Base-by-base conservation (phyloP, 2,329 filamentous ascomycete species). In the Arthrobotrys entomopaga region DNA sequence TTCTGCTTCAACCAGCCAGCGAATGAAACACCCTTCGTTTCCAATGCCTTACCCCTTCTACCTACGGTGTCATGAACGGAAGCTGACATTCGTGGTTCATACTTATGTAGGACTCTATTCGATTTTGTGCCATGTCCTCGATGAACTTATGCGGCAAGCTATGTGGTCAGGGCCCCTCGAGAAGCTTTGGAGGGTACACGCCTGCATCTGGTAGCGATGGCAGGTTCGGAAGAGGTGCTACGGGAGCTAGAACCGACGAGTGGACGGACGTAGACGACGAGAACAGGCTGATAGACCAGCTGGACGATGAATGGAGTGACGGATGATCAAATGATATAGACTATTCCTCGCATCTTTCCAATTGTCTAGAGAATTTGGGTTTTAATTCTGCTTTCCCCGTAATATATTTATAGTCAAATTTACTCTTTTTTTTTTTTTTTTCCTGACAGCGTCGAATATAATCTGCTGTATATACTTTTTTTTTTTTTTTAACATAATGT, bases 241-340 rank as follows among this genome's bases (percentile, higher is more conserved):
- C 46, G 6, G 57, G 46, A 15, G 56, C 24, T 20, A 52, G 63
- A 19, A 11, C 46, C 11, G 59, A 61, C 26, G 71, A 61, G 52
- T 75, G 71, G 71, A 42, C 65, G 15, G 71, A 75, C 42, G 65
- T 64, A 3, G 65, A 75, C 16, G 71, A 75, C 26, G 71, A 75
- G 49, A 75, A 75, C 16, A 58, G 71, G 24, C 53, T 74, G 29
- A 75, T 75, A 70, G 71, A 75, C 34, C 71, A 75, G 46, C 34
- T 75, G 13, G 71, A 75, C 13, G 29, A 75, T 20, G 71, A 75
- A 15, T 75, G 71, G 71, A 69, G 65, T n/a, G 71, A 75, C 42
- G 71, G 59, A 5, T 74, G 64, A 50, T 24, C n/a, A 16, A 5
- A 22, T 24, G 46, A 34, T 50, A 38, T 54, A 16, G 24, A 40